Base-by-base conservation (phyloP, 2,329 filamentous ascomycete genomes). In the Proliferodiscus dingleyae region DNA sequence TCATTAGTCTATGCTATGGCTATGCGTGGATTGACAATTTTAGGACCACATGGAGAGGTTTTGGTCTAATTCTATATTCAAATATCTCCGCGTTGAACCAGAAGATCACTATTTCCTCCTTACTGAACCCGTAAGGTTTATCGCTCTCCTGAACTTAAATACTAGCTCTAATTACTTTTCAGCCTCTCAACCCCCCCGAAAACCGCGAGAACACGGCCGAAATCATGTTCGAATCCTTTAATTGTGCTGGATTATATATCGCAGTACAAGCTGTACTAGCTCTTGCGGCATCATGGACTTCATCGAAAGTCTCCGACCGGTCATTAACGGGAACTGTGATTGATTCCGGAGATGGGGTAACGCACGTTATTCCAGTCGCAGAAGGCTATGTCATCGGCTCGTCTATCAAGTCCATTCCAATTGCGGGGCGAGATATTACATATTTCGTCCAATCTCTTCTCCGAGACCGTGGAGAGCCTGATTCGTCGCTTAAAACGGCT, bases 41-140 rank as follows among this genome's bases (percentile, higher is more conserved):
- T 57, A 93, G 87, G 93, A 98, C 70, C 88, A 96, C 63, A 98
- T 98, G 93, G 93, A 98, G 70, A 85, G 93, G 53, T 98, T 97
- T 73, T 98, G 93, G 93, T 97, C 94, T 57, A 97, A 97, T 73
- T 98, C 93, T 53, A 98, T 98, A 71, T 98, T 98, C 81, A 98
- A 98, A 69, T 98, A 98, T 65, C 79, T 98, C 43, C 83, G 93
- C 61, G 93, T 98, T 57, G 93, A 98, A 71, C 93, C 93, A 23
- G 93, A 98, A 71, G 93, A 98, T 66, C 93, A 98, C 70, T 90
- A 95, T 74, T 98, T 98, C 69, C 82, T 98, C 52, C 82, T 98
- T 49, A 98, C 93, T 51, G 93, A 98, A 67, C 93, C 93, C 49
- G 90, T 95, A 78, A 66, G 83, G 59, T 22, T 37, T 9, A 40